Conservation (phyloP, 441 rosid genomes). For the Theobroma grandiflorum region DNA sequence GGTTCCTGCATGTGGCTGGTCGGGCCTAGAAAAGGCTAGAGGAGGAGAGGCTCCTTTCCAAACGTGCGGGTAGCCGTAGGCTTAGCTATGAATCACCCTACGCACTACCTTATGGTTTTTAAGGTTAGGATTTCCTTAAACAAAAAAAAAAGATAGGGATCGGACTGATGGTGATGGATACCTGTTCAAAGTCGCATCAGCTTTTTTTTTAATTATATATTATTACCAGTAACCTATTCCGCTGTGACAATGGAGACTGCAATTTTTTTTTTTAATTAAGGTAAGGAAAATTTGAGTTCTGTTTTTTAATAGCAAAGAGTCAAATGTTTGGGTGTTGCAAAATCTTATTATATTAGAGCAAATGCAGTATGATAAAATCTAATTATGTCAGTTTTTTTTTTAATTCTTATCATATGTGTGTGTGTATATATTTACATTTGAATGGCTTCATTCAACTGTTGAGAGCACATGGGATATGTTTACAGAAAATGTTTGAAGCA, state of each 20-base stretch:
- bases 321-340: neutral
- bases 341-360: neutral
- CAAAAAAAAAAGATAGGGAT: conserved; percentile 1
- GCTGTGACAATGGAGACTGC: neutral
- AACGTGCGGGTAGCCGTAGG: neutral
- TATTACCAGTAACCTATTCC: too few relatives aligned
- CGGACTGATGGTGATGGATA: conserved; percentile 25
- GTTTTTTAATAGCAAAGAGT: too few relatives aligned
- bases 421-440: neutral
- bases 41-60: neutral
- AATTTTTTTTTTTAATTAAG: too few relatives aligned
- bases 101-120: neutral
- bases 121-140: conserved; percentile 35
- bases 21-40: too few relatives aligned
- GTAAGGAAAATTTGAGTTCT: too few relatives aligned
- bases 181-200: neutral
- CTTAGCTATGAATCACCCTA: neutral
- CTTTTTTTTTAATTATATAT: neutral
- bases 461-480: neutral
- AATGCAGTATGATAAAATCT: too few relatives aligned
- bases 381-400: too few relatives aligned
- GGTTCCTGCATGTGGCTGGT: neutral
- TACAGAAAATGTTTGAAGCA: too few relatives aligned
- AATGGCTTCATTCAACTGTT: neutral
- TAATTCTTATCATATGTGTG: too few relatives aligned